Evolutionary conservation across 176 grass and related monocot species (phyloP).

Genomic region (Oryza nivara): DNA sequence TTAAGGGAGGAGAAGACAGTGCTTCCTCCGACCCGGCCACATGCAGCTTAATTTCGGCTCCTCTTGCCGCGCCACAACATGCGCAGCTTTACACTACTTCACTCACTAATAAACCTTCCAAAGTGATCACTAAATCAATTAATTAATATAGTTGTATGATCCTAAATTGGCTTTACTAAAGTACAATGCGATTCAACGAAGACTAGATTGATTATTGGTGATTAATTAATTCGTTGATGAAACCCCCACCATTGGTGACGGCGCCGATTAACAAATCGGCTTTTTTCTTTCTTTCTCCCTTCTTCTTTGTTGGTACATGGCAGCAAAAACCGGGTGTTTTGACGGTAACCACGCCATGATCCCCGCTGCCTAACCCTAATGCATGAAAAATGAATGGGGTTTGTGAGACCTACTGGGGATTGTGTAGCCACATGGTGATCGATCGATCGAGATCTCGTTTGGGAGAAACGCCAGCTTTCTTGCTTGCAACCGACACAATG

Average conservation of each 20-base stretch:
- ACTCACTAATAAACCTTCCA: not conserved
- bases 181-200: constrained; percentile 9
- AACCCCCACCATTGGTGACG: not conserved
- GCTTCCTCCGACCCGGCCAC: constrained; percentile 45
- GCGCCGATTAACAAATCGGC: not conserved
- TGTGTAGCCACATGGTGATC: not conserved
- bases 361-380: not conserved
- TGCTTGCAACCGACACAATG: not conserved
- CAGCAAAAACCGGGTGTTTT: constrained; percentile 4
- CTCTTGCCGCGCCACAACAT: constrained; percentile 33
- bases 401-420: not conserved
- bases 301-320: not conserved
- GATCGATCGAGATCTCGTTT: not conserved
- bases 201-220: not conserved
- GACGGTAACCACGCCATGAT: not conserved
- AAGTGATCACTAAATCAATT: not conserved
- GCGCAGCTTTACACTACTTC: not conserved
- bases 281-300: not conserved
- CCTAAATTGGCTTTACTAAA: not conserved
- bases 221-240: not conserved
- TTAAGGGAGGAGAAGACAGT: constrained; percentile 32
- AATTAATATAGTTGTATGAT: not conserved
- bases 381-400: not conserved
- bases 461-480: not conserved
- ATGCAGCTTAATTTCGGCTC: constrained; percentile 13